Conservation (phyloP, 768 basidiomycete species). For the Ephemerocybe angulata region DNA sequence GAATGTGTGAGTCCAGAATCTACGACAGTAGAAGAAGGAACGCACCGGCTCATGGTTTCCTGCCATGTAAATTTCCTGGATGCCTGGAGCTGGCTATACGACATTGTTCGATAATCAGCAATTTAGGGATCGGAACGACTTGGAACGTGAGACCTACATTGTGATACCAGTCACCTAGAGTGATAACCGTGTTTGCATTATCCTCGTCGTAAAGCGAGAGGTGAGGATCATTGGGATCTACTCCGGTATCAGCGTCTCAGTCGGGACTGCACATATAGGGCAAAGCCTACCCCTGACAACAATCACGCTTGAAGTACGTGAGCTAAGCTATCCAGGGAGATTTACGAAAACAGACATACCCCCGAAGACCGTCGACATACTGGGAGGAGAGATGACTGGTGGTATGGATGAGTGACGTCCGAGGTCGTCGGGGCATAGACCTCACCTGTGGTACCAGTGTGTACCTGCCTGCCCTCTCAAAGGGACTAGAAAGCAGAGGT, state of each 20-base stretch:
- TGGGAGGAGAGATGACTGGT: conserved; percentile 21
- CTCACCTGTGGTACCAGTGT: conserved; percentile 19
- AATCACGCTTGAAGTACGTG: conserved; percentile 5
- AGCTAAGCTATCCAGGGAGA: conserved; percentile 13
- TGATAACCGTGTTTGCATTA: conserved; percentile 12
- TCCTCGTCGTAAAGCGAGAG: conserved; percentile 12
- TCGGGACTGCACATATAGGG: conserved; percentile 14
- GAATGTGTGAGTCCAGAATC: background rate
- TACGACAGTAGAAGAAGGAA: background rate
- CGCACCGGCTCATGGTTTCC: conserved; percentile 8
- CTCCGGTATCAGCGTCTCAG: background rate
- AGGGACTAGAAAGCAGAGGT: conserved; percentile 10
- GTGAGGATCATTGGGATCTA: conserved; percentile 12
- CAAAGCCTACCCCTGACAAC: conserved; percentile 25
- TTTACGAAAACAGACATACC: conserved; percentile 25
- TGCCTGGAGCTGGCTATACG: conserved; percentile 8
- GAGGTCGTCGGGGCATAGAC: no score
- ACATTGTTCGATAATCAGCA: no score
- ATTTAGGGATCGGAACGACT: no score
- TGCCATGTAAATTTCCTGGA: conserved; percentile 1
- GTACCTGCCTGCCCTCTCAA: conserved; percentile 12
- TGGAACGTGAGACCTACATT: background rate
- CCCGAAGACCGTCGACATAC: conserved; percentile 25
- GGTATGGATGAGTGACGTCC: background rate
- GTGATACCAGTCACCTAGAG: conserved; percentile 15